Evolutionary conservation across 2,329 filamentous ascomycete species (phyloP), one percentile per base, ranked within the genome.

Genomic region (Rhynchosporium graminicola): DNA sequence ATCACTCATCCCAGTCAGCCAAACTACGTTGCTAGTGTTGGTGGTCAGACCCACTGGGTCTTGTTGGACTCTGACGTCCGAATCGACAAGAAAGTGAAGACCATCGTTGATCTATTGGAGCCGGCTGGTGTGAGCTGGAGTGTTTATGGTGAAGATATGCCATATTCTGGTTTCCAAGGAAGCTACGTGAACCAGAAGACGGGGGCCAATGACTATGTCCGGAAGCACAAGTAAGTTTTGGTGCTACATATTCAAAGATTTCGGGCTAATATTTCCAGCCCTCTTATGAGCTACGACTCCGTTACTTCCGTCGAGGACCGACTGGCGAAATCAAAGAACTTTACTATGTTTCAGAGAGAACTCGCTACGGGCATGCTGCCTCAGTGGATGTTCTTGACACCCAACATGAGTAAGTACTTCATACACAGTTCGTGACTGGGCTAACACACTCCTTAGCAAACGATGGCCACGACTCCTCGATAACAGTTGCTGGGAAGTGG

Each of bases 111-210:
- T 68, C 69, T 83, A 33, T 76, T 83, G 50, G 80, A 82, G 36
- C 76, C 74, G 54, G 78, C 76, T 51, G 72, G 74, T 36, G 76
- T 83, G 50, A 77, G 77, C 63, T 83, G 88, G 88, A 86, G 79
- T 57, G 80, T 87, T 68, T 94, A 94, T 77, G 83, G 91, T 73
- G 89, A 94, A 72, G 86, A 90, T 72, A 81, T 88, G 80, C 90
- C 90, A 0, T 91, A 85, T 75, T 80, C 84, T 1, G 90, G 91
- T 10, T 93, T 86, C 75, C 82, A 90, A 73, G 89, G 88, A 33
- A 73, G 74, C 40, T 90, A 78, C 71, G 79, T 84, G 58, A 91
- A 91, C 75, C 84, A 85, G 67, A 65, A 83, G 67, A 89, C 82
- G 3, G 82, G 83, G 26, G 80, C 82, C 57, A 90, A 92, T 71